Evolutionary conservation across 768 basidiomycete species (phyloP).

Genomic region (Hericium alpestre): DNA sequence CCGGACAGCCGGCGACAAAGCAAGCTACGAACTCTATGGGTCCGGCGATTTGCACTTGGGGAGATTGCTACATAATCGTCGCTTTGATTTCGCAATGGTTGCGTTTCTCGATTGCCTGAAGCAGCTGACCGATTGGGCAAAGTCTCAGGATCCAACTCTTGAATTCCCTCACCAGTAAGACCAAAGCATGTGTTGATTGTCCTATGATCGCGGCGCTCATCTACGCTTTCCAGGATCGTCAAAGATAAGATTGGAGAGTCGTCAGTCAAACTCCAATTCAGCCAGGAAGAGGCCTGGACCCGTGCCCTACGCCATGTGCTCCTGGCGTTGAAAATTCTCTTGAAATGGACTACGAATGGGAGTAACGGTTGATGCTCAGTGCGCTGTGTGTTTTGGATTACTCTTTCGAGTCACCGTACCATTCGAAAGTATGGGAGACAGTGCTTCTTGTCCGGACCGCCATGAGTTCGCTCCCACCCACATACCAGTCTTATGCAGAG

Average conservation of each 20-base stretch:
- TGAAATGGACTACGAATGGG: constrained; percentile 80
- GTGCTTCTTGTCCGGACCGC: no score
- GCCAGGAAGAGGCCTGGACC: constrained; percentile 94
- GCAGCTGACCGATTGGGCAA: constrained; percentile 82
- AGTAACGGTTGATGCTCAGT: constrained; percentile 40
- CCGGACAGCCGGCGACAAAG: constrained; percentile 69
- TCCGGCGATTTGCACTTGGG: constrained; percentile 88
- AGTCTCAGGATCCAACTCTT: constrained; percentile 55
- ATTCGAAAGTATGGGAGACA: no score
- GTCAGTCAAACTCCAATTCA: constrained; percentile 88
- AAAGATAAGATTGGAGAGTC: constrained; percentile 96
- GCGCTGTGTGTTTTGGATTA: neutral
- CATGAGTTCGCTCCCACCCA: no score
- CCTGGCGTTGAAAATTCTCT: constrained; percentile 75
- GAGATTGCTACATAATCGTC: constrained; percentile 82
- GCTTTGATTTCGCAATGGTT: constrained; percentile 95
- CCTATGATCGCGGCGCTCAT: neutral
- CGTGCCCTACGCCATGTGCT: constrained; percentile 85
- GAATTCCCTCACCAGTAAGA: constrained; percentile 86
- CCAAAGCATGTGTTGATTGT: neutral
- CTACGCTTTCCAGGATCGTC: constrained; percentile 36
- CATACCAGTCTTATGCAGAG: no score
- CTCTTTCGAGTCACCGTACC: neutral
- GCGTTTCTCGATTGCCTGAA: constrained; percentile 91
- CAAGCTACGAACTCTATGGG: constrained; percentile 85